Base-by-base conservation (phyloP, 495 filamentous ascomycete genomes). In the Pseudoneurospora amorphoporcata region DNA sequence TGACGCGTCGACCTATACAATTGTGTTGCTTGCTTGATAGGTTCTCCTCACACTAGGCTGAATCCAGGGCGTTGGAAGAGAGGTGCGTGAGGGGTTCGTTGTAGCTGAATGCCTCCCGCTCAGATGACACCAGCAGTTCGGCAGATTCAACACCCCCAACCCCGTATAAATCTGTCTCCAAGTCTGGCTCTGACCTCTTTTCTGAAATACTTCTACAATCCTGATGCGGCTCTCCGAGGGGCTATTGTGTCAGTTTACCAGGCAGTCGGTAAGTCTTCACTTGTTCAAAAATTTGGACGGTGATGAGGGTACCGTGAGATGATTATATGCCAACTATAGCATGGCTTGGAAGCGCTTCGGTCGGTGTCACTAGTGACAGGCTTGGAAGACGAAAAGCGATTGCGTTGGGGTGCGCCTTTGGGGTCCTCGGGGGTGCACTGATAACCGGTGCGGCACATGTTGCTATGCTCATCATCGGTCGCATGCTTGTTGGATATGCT, bases 401-500 rank as follows among this genome's bases (percentile, higher is more conserved):
- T 40, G 84, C 85, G 68, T 80, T 85, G 65, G 86, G 86, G 39
- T 84, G 82, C 5, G 71, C 84, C 8, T 80, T 85, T 68, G 84
- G 83, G 16, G 79, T 77, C 7, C 70, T 87, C 4, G 86, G 86
- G 2, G 83, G 82, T 32, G 85, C 84, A 0, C 77, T 88, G 39
- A 86, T 87, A 79, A 83, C 82, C 39, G 85, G 85, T 10, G 83
- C 86, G 0, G 77, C 82, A 6, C 84, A 81, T 53, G 80, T 87
- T 70, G 81, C 82, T 68, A 88, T 88, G 86, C 75, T 88, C 5
- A 86, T 87, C 71, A 82, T 82, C 61, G 85, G 86, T n/a, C 83
- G 86, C 53, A 81, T 85, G 35, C 79, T 87, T 69, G 83, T 86
- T 8, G 86, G 86, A 1, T 74, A 82, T 23, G 85, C 86, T 3